Percentiles rank a stretch among this genome's conserved stretches.
phyloP scores from a whole-genome alignment of 2,329 filamentous ascomycete species.

The Tolypocladium guangdongense region DNA sequence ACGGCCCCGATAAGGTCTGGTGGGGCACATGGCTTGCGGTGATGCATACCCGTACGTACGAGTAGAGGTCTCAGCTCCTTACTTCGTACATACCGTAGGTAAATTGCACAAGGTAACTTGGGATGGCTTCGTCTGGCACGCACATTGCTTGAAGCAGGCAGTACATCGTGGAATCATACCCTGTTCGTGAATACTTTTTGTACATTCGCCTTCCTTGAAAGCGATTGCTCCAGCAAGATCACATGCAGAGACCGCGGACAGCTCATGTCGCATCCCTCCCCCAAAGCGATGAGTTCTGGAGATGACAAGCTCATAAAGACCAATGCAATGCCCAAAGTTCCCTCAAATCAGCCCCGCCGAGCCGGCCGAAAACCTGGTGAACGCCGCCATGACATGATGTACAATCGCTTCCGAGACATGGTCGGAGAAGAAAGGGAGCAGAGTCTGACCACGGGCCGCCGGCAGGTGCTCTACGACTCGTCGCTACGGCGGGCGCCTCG shows the following conservation, averaged over 20 bases:
- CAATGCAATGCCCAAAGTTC: slow-evolving; percentile 17
- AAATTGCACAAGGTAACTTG: not conserved
- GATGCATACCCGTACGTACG: too few species aligned
- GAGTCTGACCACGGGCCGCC: slow-evolving; percentile 14
- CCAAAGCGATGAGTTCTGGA: not conserved
- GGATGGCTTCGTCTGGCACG: not conserved
- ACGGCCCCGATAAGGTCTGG: slow-evolving; percentile 4
- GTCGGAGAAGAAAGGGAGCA: slow-evolving; percentile 16
- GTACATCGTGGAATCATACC: not conserved
- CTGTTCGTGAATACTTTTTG: slow-evolving; percentile 1
- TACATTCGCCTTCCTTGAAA: not conserved
- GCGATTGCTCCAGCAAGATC: not conserved
- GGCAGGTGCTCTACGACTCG: slow-evolving; percentile 23
- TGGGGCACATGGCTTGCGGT: not conserved
- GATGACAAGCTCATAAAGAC: slow-evolving; percentile 3
- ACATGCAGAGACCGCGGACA: not conserved
- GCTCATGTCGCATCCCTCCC: not conserved
- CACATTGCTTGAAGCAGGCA: not conserved
- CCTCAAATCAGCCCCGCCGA: slow-evolving; percentile 13
- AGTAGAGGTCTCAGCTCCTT: too few species aligned
- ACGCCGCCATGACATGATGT: slow-evolving; percentile 30
- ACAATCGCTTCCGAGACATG: slow-evolving; percentile 22
- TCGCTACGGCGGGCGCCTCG: slow-evolving; percentile 27
- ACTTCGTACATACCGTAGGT: too few species aligned
- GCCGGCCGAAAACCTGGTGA: slow-evolving; percentile 16